These are phyloP conservation scores for Aquanectria penicillioides DNA, from an alignment of 2,329 filamentous ascomycete species.

Conservation along the genomic window DNA sequence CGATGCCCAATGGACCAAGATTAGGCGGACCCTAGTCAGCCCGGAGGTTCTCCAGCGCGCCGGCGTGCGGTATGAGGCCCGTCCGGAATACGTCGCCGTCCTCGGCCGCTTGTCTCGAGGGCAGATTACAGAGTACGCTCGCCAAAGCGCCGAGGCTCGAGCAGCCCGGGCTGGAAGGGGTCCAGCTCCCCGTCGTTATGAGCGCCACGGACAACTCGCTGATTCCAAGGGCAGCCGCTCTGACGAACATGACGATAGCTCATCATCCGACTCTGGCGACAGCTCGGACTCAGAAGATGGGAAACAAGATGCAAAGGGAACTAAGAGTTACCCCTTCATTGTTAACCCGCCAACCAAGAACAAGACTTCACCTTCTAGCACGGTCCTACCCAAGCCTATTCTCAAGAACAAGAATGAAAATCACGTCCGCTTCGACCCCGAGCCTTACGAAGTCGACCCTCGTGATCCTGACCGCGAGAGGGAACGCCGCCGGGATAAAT, in stretches of 20 bases:
- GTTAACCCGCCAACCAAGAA: constrained; percentile 48
- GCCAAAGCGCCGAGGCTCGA: constrained; percentile 59
- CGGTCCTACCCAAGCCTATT: constrained; percentile 64
- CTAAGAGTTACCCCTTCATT: constrained; percentile 49
- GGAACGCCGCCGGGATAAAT: constrained; percentile 26
- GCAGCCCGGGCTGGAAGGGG: constrained; percentile 46
- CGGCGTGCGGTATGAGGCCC: constrained; percentile 68
- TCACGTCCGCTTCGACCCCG: constrained; percentile 63
- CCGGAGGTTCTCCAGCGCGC: constrained; percentile 65
- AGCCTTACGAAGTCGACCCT: constrained; percentile 56
- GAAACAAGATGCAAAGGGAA: constrained; percentile 43
- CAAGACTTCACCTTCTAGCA: constrained; percentile 48
- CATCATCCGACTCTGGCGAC: constrained; percentile 45
- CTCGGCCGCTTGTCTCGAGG: constrained; percentile 64
- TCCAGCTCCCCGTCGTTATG: constrained; percentile 19
- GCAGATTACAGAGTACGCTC: constrained; percentile 63
- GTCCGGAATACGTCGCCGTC: constrained; percentile 69
- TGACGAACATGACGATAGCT: constrained; percentile 45
- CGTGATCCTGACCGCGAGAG: constrained; percentile 46
- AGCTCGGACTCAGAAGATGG: constrained; percentile 45
- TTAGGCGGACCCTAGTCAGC: constrained; percentile 65
- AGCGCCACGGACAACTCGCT: constrained; percentile 29
- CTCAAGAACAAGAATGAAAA: constrained; percentile 69
- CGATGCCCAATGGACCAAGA: constrained; percentile 69
- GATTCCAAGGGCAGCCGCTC: constrained; percentile 49